Evolutionary conservation across 2,329 filamentous ascomycete genomes (phyloP), one percentile per base, ranked within the genome.

Genomic region (Hymenoscyphus infarciens): DNA sequence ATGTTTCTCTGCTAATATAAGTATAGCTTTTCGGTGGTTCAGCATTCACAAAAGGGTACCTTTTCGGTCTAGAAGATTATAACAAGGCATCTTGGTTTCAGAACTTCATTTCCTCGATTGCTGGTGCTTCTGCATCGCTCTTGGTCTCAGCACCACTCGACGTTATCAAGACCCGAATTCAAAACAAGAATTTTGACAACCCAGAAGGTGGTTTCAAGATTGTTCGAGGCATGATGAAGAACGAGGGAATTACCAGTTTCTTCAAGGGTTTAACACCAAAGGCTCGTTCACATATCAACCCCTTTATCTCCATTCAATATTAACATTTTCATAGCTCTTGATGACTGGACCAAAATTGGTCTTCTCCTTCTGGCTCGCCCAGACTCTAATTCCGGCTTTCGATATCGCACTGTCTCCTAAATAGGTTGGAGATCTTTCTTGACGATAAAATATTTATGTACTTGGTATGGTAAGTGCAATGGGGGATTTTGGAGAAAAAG

Each of bases 281-380:
- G 84, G 85, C 86, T 77, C 66, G 80, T 69, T 22, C 38, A 39
- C 22, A 57, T n/a, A 6, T 27, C 5, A 19, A 10, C 42, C 10
- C 5, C 10, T 53, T n/a, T 5, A 10, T 31, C 10, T 49, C 8
- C 15, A 6, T 16, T 27, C 27, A 6, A 19, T 54, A 60, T 62
- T 69, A 60, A 71, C 53, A n/a, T 22, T 52, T 62, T 53, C 63
- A 42, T 64, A 87, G 89, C 87, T 99, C 68, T 84, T 99, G 74
- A 99, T 99, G 95, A 99, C 95, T 16, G 96, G 95, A 27, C 95
- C 95, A 67, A 99, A 99, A 85, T 85, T 99, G 65, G 95, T 98
- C 67, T 99, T 99, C 83, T 97, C 93, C 65, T 99, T 99, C 87
- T 99, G 95, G 95, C 87, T 99, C 75, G 95, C 95, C 63, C 95